A percentile compares a stretch with the other conserved stretches of the same genome.
phyloP scores from a whole-genome alignment of 1,284 basidiomycete species.

The Waitea zeae region DNA sequence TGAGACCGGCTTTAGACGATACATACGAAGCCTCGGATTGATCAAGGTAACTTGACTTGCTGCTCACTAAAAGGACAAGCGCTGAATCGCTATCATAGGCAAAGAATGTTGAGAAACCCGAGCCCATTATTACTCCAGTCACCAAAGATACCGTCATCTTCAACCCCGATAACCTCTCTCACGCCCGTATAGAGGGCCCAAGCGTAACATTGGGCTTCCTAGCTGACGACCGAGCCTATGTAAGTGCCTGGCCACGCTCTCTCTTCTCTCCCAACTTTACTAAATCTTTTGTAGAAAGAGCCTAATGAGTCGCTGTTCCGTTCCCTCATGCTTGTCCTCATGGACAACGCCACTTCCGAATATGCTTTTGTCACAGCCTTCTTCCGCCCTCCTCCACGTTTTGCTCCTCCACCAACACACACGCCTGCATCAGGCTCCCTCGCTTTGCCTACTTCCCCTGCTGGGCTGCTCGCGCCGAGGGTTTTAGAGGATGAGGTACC shows the following conservation, averaged over 20 bases:
- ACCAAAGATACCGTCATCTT: conserved; percentile 18
- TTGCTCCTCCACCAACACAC: neutral
- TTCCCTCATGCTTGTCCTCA: conserved; percentile 73
- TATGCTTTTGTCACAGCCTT: conserved; percentile 77
- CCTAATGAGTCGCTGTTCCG: conserved; percentile 71
- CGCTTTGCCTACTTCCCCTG: neutral
- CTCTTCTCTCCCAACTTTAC: no score
- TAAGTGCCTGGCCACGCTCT: conserved; percentile 24
- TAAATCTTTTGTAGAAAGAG: conserved; percentile 41
- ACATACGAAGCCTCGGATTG: conserved; percentile 64
- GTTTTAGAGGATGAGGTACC: no score
- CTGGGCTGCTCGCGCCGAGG: neutral
- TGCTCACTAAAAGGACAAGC: neutral
- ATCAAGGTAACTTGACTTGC: conserved; percentile 42
- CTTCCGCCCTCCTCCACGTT: conserved; percentile 30
- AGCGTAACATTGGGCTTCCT: conserved; percentile 69
- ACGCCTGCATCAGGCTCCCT: neutral
- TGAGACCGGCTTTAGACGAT: conserved; percentile 90
- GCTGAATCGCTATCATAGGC: conserved; percentile 20
- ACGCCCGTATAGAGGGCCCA: conserved; percentile 63
- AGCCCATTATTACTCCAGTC: conserved; percentile 26
- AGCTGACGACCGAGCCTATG: conserved; percentile 73
- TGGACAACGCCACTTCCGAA: conserved; percentile 87
- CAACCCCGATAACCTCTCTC: conserved; percentile 26
- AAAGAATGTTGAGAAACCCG: conserved; percentile 45